A percentile compares a stretch with the other conserved stretches of the same genome.
These are phyloP conservation scores for Linnemannia exigua DNA, from an alignment of 192 early-diverging fungal genomes.

Conservation along the genomic window DNA sequence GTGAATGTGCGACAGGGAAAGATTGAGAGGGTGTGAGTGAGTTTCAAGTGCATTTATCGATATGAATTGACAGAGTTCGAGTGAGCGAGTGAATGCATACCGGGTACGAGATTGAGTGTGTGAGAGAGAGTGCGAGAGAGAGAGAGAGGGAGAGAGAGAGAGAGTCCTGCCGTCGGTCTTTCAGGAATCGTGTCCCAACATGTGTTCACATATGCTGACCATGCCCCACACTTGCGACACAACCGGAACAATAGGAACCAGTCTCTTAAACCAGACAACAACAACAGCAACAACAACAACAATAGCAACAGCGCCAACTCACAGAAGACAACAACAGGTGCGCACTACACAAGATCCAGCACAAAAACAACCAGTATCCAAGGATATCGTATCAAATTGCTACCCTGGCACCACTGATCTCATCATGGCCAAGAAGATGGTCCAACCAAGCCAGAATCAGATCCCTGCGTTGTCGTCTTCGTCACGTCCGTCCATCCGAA, in stretches of 20 bases:
- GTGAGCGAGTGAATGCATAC: too few species aligned
- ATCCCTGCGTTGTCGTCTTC: not conserved
- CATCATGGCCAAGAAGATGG: not conserved
- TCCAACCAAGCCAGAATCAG: not conserved
- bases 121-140: not conserved
- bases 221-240: not conserved
- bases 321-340: not conserved
- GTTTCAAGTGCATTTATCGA: too few species aligned
- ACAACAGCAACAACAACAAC: not conserved
- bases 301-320: not conserved
- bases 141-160: not conserved
- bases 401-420: not conserved
- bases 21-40: too few species aligned
- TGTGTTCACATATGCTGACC: conserved; percentile 11
- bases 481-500: not conserved
- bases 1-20: not conserved
- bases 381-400: not conserved
- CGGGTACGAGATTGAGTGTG: too few species aligned
- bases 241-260: not conserved
- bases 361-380: not conserved
- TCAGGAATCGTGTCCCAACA: not conserved
- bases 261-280: not conserved
- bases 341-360: not conserved
- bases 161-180: not conserved
- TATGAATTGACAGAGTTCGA: too few species aligned